phyloP scores from a whole-genome alignment of 2,329 filamentous ascomycete genomes.

The Monosporascus ibericus region DNA sequence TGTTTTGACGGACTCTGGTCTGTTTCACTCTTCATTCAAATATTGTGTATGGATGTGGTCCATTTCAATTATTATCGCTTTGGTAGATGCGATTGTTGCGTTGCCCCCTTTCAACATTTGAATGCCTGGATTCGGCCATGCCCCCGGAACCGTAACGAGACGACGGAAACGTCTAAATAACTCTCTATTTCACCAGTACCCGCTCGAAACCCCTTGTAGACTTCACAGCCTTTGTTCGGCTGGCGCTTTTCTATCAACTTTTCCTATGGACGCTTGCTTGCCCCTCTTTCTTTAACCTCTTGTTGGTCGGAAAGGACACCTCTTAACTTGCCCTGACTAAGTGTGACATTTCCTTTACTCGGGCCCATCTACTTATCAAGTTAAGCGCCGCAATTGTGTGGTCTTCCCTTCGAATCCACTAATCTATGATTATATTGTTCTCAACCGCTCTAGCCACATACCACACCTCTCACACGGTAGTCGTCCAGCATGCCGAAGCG shows the following conservation, averaged over 20 bases:
- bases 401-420: too few relatives aligned
- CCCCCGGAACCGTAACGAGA: background rate
- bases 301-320: background rate
- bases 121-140: slow-evolving; percentile 8
- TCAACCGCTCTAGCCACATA: too few relatives aligned
- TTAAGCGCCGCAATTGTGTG: too few relatives aligned
- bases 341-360: too few relatives aligned
- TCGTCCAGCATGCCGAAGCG: too few relatives aligned
- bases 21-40: background rate
- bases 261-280: background rate
- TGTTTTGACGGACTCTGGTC: background rate
- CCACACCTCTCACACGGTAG: too few relatives aligned
- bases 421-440: too few relatives aligned
- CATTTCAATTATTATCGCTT: background rate
- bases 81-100: background rate
- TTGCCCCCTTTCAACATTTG: slow-evolving; percentile 10
- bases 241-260: background rate
- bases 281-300: background rate
- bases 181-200: too few relatives aligned
- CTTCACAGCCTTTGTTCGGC: background rate
- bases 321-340: background rate
- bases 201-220: background rate
- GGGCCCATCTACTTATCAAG: too few relatives aligned
- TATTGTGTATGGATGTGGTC: background rate
- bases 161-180: background rate